Base-by-base conservation (phyloP, 805 yeast species). In the Nakazawaea wyomingensis region DNA sequence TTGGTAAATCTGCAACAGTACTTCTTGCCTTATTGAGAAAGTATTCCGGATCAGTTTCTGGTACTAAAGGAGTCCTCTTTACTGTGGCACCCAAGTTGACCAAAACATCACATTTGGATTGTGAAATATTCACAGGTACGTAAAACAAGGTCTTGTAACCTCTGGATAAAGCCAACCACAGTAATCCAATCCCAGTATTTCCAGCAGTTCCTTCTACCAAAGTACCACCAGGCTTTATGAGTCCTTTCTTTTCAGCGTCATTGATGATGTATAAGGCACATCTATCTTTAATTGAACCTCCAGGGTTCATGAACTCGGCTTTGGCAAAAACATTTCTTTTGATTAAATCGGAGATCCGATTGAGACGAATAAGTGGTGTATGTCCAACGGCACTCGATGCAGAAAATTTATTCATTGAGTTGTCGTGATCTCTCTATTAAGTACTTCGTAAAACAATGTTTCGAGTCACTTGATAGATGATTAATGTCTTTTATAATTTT, bases 181-280 rank as follows among this genome's bases (percentile, higher is more conserved):
- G 91, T 49, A 87, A 71, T 2, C 91, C 82, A 13, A 88, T 88
- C 4, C 96, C 96, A 0, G 96, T 87, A 1, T 95, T 85, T 0
- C 96, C 96, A 14, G 87, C 78, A 0, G 96, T 88, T 10, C 96
- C 96, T 62, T 87, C 96, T 56, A 78, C 84, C 7, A 87, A 84
- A 11, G 77, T 63, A 51, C 82, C 85, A 9, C 80, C 83, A 1
- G 80, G 78, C 4, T 62, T 53, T 34, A 85, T 55, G 7, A 61
- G 54, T 2, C 87, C 88, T 41, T 54, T 30, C 8, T 50, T 43
- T 54, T 83, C 90, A 38, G 83, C 82, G 13, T 72, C 72, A 37
- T 74, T 65, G 19, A 87, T 78, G 33, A 87, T 80, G 6, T 87
- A 85, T 11, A 81, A 64, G 0, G 96, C 96, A 20, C 88, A 90